These are phyloP conservation scores for Cruciata laevipes DNA, from an alignment of 257 asterid species.

Conservation along the genomic window DNA sequence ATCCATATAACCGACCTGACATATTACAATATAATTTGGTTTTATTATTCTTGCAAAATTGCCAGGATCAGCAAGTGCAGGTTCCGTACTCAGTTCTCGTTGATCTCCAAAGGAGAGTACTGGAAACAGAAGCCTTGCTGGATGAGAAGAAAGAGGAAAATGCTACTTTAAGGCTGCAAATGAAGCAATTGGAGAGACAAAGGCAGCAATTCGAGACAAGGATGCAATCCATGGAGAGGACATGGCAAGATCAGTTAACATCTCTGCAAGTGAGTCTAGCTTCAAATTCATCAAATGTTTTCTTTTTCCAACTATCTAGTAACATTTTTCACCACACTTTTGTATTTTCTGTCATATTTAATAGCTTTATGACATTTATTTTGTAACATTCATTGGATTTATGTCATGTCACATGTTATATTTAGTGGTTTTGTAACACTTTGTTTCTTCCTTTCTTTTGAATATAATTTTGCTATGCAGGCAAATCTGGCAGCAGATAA, in stretches of 20 bases:
- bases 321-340: no score
- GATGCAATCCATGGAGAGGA: slow-evolving; percentile 56
- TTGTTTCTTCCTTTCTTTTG: no score
- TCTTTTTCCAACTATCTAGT: no score
- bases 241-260: slow-evolving; percentile 74
- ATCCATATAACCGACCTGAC: not conserved
- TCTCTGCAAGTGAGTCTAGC: slow-evolving; percentile 47
- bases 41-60: not conserved
- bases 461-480: slow-evolving; percentile 25
- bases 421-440: not conserved
- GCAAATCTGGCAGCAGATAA: slow-evolving; percentile 33
- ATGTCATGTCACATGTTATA: not conserved
- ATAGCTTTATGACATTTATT: no score
- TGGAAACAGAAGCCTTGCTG: slow-evolving; percentile 52
- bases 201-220: slow-evolving; percentile 45
- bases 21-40: no score
- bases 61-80: slow-evolving; percentile 25
- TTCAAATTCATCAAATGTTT: not conserved
- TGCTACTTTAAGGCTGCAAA: slow-evolving; percentile 26
- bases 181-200: slow-evolving; percentile 41
- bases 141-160: slow-evolving; percentile 53
- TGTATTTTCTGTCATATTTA: not conserved
- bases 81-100: slow-evolving; percentile 30
- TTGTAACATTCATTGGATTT: not conserved
- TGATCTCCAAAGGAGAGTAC: slow-evolving; percentile 48